A percentile compares a stretch with the other conserved stretches of the same genome.
phyloP scores from a whole-genome alignment of 257 asterid species.

The Salvia hispanica region DNA sequence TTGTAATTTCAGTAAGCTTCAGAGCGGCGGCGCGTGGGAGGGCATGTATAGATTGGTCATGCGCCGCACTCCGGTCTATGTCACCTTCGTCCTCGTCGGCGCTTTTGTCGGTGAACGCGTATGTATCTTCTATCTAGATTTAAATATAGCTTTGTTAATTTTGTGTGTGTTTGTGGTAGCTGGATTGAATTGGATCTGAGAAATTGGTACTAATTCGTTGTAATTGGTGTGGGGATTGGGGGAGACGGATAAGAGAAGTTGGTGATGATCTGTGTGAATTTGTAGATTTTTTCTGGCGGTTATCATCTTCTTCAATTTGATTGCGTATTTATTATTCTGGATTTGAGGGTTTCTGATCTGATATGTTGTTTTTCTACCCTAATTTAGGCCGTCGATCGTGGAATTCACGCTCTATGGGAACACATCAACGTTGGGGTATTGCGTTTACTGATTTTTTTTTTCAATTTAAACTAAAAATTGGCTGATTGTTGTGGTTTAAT shows the following conservation, averaged over 20 bases:
- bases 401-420: conserved; percentile 66
- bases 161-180: background rate
- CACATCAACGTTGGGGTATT: conserved; percentile 73
- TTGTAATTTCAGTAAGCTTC: conserved; percentile 51
- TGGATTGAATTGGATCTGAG: conserved; percentile 38
- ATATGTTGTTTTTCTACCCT: conserved; percentile 21
- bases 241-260: background rate
- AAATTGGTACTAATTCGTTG: conserved; percentile 2
- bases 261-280: background rate
- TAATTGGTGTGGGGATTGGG: background rate
- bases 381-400: conserved; percentile 70
- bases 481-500: conserved; percentile 20
- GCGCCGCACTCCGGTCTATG: conserved; percentile 88
- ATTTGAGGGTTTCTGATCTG: conserved; percentile 15
- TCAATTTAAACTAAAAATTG: background rate
- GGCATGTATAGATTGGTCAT: conserved; percentile 70
- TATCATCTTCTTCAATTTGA: background rate
- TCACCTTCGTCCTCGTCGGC: conserved; percentile 83
- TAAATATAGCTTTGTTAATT: background rate
- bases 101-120: conserved; percentile 88
- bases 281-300: background rate
- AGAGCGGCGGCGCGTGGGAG: conserved; percentile 73
- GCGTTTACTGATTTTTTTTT: background rate
- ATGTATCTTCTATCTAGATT: conserved; percentile 25
- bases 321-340: background rate